Base-by-base conservation (phyloP, 164 flowering plant genomes). In the Echeveria elegans region DNA sequence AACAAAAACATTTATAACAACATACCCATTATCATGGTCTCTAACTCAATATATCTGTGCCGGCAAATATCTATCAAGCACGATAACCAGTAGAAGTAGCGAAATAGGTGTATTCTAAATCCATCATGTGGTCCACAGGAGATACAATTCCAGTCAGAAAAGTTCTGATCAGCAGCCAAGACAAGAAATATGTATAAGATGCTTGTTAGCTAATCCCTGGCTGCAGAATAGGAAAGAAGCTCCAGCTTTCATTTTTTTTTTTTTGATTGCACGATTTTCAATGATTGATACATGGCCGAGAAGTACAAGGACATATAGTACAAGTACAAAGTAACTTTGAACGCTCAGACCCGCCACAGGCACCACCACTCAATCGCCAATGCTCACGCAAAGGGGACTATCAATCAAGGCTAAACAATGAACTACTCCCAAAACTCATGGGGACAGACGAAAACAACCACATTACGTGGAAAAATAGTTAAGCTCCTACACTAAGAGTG, bases 171-270 rank as follows among this genome's bases (percentile, higher is more conserved):
- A 56, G 61, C 28, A 26, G 61, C 61, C 32, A 56, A 56, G 30
- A 28, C 61, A 56, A 56, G 32, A 56, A 28, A 15, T 28, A 0
- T 56, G 61, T 56, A 56, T 56, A 56, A 56, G 34, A 56, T 56
- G 61, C 61, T 56, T 56, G 61, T 56, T 56, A 56, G 19, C 19
- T 56, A 32, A 28, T 7, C 61, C 61, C 61, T 56, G 61, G 61
- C 28, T 29, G 28, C 26, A 52, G 58, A 52, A 52, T 24, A 52
- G 58, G 58, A 23, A 52, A 52, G 58, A 52, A 52, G 28, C 58
- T 52, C 58, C 58, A 52, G 29, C 26, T 52, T 52, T 52, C 58
- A 52, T 52, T 52, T 21, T 52, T 28, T 29, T 52, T 14, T 52
- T 21, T 14, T 52, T 21, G 28, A 23, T 28, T 52, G 11, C 26